Evolutionary conservation across 2,329 filamentous ascomycete genomes (phyloP), one percentile per base, ranked within the genome.

Genomic region (Rutstroemia sp.): DNA sequence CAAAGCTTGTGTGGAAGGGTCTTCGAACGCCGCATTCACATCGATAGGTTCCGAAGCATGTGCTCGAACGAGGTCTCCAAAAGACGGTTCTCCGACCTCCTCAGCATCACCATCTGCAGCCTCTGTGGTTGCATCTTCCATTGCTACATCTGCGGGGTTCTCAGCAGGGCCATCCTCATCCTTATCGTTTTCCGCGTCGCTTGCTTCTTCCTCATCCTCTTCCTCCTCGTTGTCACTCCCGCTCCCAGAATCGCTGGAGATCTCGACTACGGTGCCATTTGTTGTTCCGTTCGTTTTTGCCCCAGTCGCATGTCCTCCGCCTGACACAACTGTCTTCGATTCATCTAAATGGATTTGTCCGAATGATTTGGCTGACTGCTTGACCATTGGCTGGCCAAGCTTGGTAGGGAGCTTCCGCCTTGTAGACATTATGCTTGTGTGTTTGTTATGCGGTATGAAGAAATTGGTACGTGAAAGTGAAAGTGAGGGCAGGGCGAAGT

Each of bases 1-100:
- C 3, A 65, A 51, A 21, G 61, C 48, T 36, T 58, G 58, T 25
- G 60, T 39, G 5, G 52, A 54, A 27, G 62, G 56, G 25, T 68
- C 66, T 70, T 79, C 72, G 66, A 82, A 76, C 67, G 84, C 75
- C 48, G 82, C 78, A 45, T 84, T 73, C 6, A 96, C 89, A 63
- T 95, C 88, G 65, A 96, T 86, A 50, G 86, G 81, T 61, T 88
- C 84, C 57, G 83, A 79, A 56, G 84, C 83, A 63, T 82, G 78
- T 48, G 79, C 80, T 61, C 84, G 86, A 44, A 95, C 78, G 47
- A 95, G 82, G 69, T 97, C 92, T 65, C 91, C 92, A 70, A 97
- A 95, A 0, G 90, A 89, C 3, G 89, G 88, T 64, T 71, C 68
- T 5, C 63, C 67, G 27, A 65, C 65, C 44, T 68, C 64, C 55